Conservation (phyloP, 2,329 filamentous ascomycete genomes). For the Colletotrichum scovillei region DNA sequence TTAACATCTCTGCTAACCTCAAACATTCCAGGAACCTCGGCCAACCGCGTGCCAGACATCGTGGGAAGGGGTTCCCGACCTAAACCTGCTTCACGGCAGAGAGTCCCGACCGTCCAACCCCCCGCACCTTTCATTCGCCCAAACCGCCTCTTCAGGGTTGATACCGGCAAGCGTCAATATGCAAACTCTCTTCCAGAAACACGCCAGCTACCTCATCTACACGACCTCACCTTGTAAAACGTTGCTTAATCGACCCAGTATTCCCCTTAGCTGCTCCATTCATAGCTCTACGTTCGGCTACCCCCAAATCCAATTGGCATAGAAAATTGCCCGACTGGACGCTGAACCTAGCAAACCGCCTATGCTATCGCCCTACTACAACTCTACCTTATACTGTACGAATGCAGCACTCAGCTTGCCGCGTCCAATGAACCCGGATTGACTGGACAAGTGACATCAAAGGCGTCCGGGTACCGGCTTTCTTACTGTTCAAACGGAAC, state of each 20-base stretch:
- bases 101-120: constrained; percentile 1
- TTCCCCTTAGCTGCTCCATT: constrained; percentile 5
- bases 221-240: constrained; percentile 18
- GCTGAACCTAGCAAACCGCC: neutral
- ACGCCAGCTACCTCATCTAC: constrained; percentile 23
- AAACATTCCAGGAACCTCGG: neutral
- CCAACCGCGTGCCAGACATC: neutral
- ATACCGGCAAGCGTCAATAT: constrained; percentile 24
- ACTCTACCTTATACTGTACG: neutral
- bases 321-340: constrained; percentile 22
- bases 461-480: neutral
- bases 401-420: neutral
- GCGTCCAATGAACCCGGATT: neutral
- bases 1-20: neutral
- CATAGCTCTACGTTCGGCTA: neutral
- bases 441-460: neutral
- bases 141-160: constrained; percentile 22
- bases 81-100: constrained; percentile 3
- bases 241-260: constrained; percentile 18
- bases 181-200: constrained; percentile 28
- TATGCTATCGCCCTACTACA: neutral
- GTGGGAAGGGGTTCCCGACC: neutral
- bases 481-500: constrained; percentile 13
- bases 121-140: constrained; percentile 18
- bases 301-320: constrained; percentile 8